Evolutionary conservation across 2,329 filamentous ascomycete species (phyloP).

Genomic region (Hortaea sp.): DNA sequence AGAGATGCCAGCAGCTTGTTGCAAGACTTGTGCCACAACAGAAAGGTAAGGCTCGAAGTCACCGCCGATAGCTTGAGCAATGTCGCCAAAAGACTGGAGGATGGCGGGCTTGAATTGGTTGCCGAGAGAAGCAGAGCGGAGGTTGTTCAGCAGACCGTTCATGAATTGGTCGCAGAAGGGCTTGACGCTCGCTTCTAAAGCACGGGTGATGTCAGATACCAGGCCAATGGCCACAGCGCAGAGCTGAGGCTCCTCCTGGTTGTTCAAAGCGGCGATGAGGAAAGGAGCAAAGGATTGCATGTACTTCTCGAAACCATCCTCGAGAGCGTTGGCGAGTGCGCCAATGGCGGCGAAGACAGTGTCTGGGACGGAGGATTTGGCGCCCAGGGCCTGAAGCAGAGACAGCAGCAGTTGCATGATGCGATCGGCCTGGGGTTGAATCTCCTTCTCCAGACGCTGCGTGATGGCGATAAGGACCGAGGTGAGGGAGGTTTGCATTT

Average conservation of each 20-base stretch:
- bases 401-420: constrained; percentile 87
- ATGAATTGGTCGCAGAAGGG: constrained; percentile 96
- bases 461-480: constrained; percentile 89
- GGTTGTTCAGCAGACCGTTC: constrained; percentile 91
- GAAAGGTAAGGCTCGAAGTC: constrained; percentile 88
- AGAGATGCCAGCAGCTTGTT: constrained; percentile 80
- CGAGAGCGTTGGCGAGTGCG: constrained; percentile 79
- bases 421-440: constrained; percentile 78
- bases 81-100: constrained; percentile 94
- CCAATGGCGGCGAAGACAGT: constrained; percentile 87
- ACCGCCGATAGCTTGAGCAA: constrained; percentile 84
- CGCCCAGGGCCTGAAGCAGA: constrained; percentile 64
- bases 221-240: constrained; percentile 97
- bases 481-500: constrained; percentile 93
- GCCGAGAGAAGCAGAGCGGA: constrained; percentile 61
- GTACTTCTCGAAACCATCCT: constrained; percentile 91
- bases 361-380: constrained; percentile 90
- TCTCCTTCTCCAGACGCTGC: constrained; percentile 80
- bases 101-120: constrained; percentile 99
- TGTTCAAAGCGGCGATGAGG: constrained; percentile 85
- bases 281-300: constrained; percentile 93
- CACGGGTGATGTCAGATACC: constrained; percentile 90
- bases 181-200: constrained; percentile 79
- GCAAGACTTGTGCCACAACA: constrained; percentile 85
- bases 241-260: constrained; percentile 87